Percentiles rank a stretch among this genome's conserved stretches.
Conservation (phyloP, 2,329 filamentous ascomycete genomes). For the Alternaria arbusti region DNA sequence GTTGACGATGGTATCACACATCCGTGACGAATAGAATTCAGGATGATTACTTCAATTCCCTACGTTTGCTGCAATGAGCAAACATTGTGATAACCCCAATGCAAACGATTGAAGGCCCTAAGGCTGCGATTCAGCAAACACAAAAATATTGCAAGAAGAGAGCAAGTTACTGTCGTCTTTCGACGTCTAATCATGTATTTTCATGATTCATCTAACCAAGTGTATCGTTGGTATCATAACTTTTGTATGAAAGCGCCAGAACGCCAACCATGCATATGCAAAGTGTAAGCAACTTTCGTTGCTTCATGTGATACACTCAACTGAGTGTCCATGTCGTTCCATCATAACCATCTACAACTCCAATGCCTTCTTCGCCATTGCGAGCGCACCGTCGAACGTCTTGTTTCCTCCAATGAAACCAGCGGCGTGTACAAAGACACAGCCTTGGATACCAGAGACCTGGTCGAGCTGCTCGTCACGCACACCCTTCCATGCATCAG, state of each 20-base stretch:
- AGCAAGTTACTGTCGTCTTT: not conserved
- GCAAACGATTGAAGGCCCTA: not conserved
- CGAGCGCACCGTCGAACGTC: slow-evolving; percentile 84
- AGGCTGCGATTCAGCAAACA: not conserved
- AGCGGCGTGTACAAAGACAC: slow-evolving; percentile 91
- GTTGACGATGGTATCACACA: not conserved
- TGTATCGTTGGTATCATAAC: slow-evolving; percentile 33
- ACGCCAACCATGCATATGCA: slow-evolving; percentile 40
- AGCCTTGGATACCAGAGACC: slow-evolving; percentile 71
- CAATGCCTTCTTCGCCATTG: slow-evolving; percentile 82
- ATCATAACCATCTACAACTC: slow-evolving; percentile 39
- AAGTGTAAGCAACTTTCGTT: slow-evolving; percentile 24
- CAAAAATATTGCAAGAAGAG: not conserved
- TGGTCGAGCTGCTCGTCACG: slow-evolving; percentile 84
- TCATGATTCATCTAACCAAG: slow-evolving; percentile 18
- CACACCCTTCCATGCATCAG: slow-evolving; percentile 89
- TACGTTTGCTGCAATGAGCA: not conserved
- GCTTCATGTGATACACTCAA: slow-evolving; percentile 2
- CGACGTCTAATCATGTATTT: slow-evolving; percentile 1
- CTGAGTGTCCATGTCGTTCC: not conserved
- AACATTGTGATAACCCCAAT: not conserved
- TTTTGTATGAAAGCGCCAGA: slow-evolving; percentile 32
- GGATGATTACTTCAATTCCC: not conserved
- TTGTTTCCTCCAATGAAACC: slow-evolving; percentile 97
- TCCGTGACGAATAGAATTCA: not conserved